Base-by-base conservation (phyloP, 169 alveolate species). In the Cryptosporidium xiaoi region DNA sequence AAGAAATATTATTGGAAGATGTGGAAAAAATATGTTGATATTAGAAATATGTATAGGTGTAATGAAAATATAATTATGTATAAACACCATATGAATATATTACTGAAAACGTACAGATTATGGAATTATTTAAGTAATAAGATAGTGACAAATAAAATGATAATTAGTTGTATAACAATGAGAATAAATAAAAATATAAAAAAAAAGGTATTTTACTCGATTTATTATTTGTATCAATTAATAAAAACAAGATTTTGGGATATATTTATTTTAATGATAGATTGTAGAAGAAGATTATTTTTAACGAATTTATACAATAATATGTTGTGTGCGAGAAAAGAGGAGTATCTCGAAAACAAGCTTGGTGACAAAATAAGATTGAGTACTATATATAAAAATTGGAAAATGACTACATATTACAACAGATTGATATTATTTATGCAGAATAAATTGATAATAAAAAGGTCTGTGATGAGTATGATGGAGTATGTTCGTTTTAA, bases 111-210 rank as follows among this genome's bases (percentile, higher is more conserved):
- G 34, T 77, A 60, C 29, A 58, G 50, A 62, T 36, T 77, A 34
- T 77, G 87, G 87, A 77, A 77, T 48, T 77, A 40, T 10, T 55
- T 77, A 1, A 58, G 87, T 64, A 58, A 40, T 48, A 77, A 77
- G 29, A 62, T 31, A 6, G 10, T 77, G 1, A 77, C 87, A 13
- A 62, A 77, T 62, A 40, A 60, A 18, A 77, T 77, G 87, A 77
- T 77, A 20, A n/a, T 77, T 10, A 50, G 56, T 7, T 77, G 87
- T 62, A 56, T 77, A 20, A n/a, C 18, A 34, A 51, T 27, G 0
- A 77, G 62, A 62, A 77, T 60, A 12, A 31, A 8, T 2, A 18
- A 46, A 3, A 56, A 56, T 48, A 18, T 77, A 56, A 77, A 77
- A 62, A 77, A 36, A 62, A 58, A 20, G 13, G 27, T 77, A 10